Evolutionary conservation across 2,329 filamentous ascomycete species (phyloP).

Genomic region (Diaporthe citrichinensis): DNA sequence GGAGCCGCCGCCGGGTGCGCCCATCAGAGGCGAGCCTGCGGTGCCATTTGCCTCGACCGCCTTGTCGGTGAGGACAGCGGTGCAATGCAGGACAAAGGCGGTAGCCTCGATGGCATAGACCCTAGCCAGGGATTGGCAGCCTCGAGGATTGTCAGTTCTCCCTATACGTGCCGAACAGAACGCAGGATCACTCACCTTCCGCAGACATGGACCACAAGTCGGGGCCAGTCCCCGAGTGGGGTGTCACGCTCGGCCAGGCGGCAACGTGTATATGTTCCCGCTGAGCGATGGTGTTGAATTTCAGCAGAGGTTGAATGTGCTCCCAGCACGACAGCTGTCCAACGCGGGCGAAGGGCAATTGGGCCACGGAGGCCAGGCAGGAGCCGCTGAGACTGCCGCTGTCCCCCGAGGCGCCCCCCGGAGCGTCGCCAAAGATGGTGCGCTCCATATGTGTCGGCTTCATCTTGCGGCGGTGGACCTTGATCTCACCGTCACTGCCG

Average conservation of each 20-base stretch:
- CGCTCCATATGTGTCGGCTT: slow-evolving; percentile 69
- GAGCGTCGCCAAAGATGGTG: slow-evolving; percentile 63
- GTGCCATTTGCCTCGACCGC: slow-evolving; percentile 27
- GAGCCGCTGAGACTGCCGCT: slow-evolving; percentile 53
- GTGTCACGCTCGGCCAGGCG: slow-evolving; percentile 57
- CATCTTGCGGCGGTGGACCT: slow-evolving; percentile 61
- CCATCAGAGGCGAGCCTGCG: slow-evolving; percentile 28
- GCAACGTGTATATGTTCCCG: slow-evolving; percentile 62
- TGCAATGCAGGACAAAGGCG: slow-evolving; percentile 68
- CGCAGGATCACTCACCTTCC: slow-evolving; percentile 33
- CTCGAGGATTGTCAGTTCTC: slow-evolving; percentile 31
- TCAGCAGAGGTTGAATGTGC: slow-evolving; percentile 64
- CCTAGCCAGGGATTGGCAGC: slow-evolving; percentile 61
- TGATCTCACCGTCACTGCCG: slow-evolving; percentile 55
- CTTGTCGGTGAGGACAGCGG: slow-evolving; percentile 52
- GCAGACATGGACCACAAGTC: slow-evolving; percentile 51
- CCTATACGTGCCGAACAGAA: no score
- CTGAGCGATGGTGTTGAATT: slow-evolving; percentile 60
- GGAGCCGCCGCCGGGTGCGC: slow-evolving; percentile 45
- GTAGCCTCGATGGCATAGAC: slow-evolving; percentile 70
- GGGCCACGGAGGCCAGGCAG: slow-evolving; percentile 56
- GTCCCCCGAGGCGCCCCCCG: slow-evolving; percentile 53
- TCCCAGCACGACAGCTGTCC: slow-evolving; percentile 65
- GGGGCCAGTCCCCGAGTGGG: background rate
- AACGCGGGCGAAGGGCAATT: slow-evolving; percentile 57